Evolutionary conservation across 2,329 filamentous ascomycete species (phyloP), one percentile per base, ranked within the genome.

Genomic region (Ophiostoma perfectum): DNA sequence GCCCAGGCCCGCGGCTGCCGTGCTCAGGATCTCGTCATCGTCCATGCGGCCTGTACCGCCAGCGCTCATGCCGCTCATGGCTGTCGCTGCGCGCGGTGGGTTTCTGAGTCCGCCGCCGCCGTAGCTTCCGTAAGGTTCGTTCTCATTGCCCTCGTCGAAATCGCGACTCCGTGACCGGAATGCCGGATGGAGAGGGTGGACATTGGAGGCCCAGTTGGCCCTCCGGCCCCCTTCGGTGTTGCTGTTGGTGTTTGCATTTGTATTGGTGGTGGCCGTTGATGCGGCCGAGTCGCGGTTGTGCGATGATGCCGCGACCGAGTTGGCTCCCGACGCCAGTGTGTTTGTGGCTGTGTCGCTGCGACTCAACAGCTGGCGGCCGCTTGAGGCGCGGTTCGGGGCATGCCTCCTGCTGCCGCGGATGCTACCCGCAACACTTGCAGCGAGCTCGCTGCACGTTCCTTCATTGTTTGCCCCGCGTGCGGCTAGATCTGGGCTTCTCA

Each of bases 221-320:
- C 49, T n/a, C n/a, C n/a, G 49, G n/a, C 18, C n/a, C 18, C 49
- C 11, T n/a, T 55, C 49, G 6, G 49, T 11, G 1, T 27, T 55
- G 49, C 12, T 55, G 11, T 55, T 55, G 2, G 8, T 55, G 12
- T 44, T 7, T 44, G 42, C 58, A 27, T 49, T 62, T 11, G 62
- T 64, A 18, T n/a, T 64, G 47, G n/a, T 49, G 1, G 67, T 67
- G 36, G 67, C 41, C 12, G 63, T 52, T 3, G 64, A 68, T 14
- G 67, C 42, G n/a, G 64, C 67, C 42, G 67, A 68, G 67, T 68
- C 64, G 39, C 55, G 64, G 42, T 68, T 63, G 62, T 72, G 60
- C 38, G 38, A 63, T 38, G 27, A 36, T 55, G 49, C 49, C 11
- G 58, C 58, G 36, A 39, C 49, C 49, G 49, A 55, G n/a, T 27